A percentile compares a stretch with the other conserved stretches of the same genome.
phyloP scores from a whole-genome alignment of 2,329 filamentous ascomycete species.

The Periconia sp. region DNA sequence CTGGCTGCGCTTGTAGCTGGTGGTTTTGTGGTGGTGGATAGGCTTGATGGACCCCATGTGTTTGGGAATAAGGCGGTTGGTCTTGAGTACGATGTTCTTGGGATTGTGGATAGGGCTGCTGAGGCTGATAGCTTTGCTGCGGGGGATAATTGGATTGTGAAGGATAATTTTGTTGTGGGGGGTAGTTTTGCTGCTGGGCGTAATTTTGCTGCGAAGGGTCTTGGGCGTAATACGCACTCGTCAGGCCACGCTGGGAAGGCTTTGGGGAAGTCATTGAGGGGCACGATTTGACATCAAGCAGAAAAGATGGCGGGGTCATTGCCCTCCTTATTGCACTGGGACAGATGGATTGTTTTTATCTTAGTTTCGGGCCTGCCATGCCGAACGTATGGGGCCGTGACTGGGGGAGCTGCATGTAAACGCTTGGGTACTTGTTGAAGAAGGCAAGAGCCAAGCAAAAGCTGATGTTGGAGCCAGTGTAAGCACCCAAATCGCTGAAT shows the following conservation, averaged over 20 bases:
- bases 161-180: constrained; percentile 15
- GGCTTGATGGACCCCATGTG: constrained; percentile 19
- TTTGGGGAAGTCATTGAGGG: background rate
- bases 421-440: too few relatives aligned
- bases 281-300: background rate
- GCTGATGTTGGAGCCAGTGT: too few relatives aligned
- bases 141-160: constrained; percentile 13
- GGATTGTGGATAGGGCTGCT: constrained; percentile 24
- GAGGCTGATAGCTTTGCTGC: constrained; percentile 16
- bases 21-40: constrained; percentile 27
- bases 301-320: background rate
- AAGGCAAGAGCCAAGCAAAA: too few relatives aligned
- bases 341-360: background rate
- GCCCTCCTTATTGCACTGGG: background rate
- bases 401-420: too few relatives aligned
- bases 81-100: too few relatives aligned
- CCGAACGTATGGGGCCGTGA: background rate
- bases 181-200: constrained; percentile 10
- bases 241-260: background rate
- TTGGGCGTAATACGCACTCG: background rate
- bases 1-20: constrained; percentile 26
- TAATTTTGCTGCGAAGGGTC: constrained; percentile 1
- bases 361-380: background rate
- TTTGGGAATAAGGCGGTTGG: too few relatives aligned
- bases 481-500: too few relatives aligned